These are phyloP conservation scores for Jatropha podagrica DNA, from an alignment of 441 rosid genomes.

Conservation along the genomic window DNA sequence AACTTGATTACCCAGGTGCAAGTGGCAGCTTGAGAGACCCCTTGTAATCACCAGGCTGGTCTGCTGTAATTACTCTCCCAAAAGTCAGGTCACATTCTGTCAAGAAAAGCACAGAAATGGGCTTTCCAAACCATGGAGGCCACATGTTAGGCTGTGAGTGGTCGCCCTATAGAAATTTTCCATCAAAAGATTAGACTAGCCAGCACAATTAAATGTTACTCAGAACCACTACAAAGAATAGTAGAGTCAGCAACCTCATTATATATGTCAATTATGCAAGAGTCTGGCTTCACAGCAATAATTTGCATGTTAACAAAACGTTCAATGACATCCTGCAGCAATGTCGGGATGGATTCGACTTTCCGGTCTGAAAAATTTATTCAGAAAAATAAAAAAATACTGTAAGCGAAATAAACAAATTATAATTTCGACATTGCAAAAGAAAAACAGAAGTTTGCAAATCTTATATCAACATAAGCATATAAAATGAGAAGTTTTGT, in stretches of 20 bases:
- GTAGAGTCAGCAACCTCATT: constrained; percentile 54
- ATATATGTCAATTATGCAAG: constrained; percentile 80
- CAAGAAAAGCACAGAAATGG: constrained; percentile 61
- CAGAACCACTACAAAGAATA: constrained; percentile 11
- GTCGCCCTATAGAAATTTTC: constrained; percentile 63
- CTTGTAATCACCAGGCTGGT: constrained; percentile 74
- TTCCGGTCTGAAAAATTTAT: constrained; percentile 49
- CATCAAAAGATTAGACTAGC: constrained; percentile 12
- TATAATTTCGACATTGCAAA: background rate
- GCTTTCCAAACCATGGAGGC: constrained; percentile 80
- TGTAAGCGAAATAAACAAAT: background rate
- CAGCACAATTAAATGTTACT: background rate
- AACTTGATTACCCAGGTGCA: constrained; percentile 66
- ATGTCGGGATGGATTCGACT: constrained; percentile 69
- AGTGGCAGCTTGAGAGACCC: constrained; percentile 83
- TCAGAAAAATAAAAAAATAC: background rate
- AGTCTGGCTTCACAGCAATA: constrained; percentile 67
- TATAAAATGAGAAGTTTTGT: constrained; percentile 5
- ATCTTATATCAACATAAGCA: background rate
- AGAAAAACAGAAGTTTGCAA: background rate
- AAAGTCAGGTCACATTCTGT: constrained; percentile 83
- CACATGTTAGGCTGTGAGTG: constrained; percentile 81
- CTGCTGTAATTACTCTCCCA: constrained; percentile 56
- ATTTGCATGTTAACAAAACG: constrained; percentile 57
- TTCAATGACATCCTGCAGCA: constrained; percentile 75